Conservation (phyloP, 2,329 filamentous ascomycete genomes). For the Massarina eburnea region DNA sequence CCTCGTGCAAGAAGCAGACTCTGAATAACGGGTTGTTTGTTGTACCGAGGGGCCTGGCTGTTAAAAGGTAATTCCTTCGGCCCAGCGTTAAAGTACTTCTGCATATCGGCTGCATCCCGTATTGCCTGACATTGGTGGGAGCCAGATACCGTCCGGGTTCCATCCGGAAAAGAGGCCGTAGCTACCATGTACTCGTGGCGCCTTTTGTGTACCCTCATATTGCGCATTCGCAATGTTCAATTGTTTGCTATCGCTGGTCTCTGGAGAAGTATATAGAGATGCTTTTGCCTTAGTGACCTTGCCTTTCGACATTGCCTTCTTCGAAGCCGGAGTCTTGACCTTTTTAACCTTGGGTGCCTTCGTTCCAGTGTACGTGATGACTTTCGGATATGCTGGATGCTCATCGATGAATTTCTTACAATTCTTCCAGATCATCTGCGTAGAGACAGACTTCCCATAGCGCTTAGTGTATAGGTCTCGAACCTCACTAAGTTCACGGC, state of each 20-base stretch:
- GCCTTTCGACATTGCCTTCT: not conserved
- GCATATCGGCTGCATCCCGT: too few relatives aligned
- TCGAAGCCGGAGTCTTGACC: not conserved
- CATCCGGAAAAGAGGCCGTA: not conserved
- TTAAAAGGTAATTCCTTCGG: not conserved
- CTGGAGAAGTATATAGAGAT: too few relatives aligned
- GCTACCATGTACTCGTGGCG: not conserved
- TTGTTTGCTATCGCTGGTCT: not conserved
- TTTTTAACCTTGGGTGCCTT: not conserved
- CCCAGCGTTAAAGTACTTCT: too few relatives aligned
- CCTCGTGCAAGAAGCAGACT: not conserved
- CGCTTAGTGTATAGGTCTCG: constrained; percentile 10
- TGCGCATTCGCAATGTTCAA: not conserved
- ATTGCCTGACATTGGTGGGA: too few relatives aligned
- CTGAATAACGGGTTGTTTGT: not conserved
- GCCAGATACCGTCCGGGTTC: not conserved
- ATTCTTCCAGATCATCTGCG: constrained; percentile 15
- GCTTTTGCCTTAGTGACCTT: too few relatives aligned
- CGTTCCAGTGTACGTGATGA: not conserved
- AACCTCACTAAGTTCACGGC: constrained; percentile 7
- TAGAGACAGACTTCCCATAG: constrained; percentile 5
- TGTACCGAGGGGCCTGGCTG: not conserved
- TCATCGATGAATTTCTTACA: constrained; percentile 5
- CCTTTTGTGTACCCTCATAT: not conserved
- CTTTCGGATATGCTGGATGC: not conserved